Evolutionary conservation across 2,329 filamentous ascomycete genomes (phyloP), one percentile per base, ranked within the genome.

Genomic region (Microsporum audouinii): DNA sequence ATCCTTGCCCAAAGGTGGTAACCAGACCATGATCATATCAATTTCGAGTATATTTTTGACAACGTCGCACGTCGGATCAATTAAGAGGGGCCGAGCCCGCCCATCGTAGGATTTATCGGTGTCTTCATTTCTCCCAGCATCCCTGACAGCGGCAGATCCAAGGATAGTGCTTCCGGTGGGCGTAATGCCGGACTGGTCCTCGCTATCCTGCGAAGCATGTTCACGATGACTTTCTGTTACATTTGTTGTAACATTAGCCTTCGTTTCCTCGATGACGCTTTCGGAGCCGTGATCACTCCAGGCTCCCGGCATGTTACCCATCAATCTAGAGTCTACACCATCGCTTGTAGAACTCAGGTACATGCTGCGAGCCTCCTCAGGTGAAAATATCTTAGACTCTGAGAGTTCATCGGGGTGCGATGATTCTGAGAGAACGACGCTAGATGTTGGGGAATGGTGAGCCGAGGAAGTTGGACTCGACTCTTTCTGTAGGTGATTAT

Each of bases 311-410:
- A 78, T 76, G 53, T 68, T 67, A 3, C 69, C 71, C 33, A 68
- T 63, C 51, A 72, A 71, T 57, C 60, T 62, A 36, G 62, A 58
- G 5, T 53, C 67, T 23, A 61, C 64, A 29, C 69, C 70, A 41
- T 75, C 72, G 62, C 80, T 83, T 60, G 84, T 75, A 8, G 82
- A 84, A 68, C 84, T 80, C 77, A 79, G 77, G 61, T 79, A 80
- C 71, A 80, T 75, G 64, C 77, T 79, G 61, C 78, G 72, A n/a
- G 78, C 78, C 66, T 79, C 76, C 62, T 79, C 76, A 61, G 77
- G 75, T 47, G 75, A 77, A 61, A 78, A 80, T 53, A 78, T 66
- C 63, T 70, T 77, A 2, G 78, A 79, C 61, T 78, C 73, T 5
- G 73, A 71, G n/a, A 80, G 71, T 34, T 77, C 73, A 55, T 72